These are phyloP conservation scores for Epichloe coenophiala DNA, from an alignment of 2,329 filamentous ascomycete genomes.

Conservation along the genomic window DNA sequence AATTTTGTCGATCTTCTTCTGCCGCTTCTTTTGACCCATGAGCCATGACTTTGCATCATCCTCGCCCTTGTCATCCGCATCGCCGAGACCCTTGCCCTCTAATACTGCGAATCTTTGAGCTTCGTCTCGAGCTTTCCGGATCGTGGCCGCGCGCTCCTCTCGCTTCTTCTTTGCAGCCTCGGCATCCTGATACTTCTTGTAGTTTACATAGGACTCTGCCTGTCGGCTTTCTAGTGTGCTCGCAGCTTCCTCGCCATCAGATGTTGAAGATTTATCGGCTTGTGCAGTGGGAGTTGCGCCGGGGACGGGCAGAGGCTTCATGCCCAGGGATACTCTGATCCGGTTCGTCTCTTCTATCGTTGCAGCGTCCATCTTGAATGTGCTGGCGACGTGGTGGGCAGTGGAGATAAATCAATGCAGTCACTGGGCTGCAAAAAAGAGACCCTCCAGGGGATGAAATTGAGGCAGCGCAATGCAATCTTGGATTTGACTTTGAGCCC, in stretches of 20 bases:
- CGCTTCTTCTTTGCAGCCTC: constrained; percentile 66
- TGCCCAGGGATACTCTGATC: constrained; percentile 74
- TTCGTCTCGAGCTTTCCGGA: constrained; percentile 77
- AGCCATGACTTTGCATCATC: constrained; percentile 79
- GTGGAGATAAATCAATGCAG: background rate
- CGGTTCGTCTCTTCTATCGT: constrained; percentile 91
- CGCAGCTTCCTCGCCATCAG: constrained; percentile 50
- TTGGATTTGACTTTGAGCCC: background rate
- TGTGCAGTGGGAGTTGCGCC: constrained; percentile 36
- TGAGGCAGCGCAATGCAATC: background rate
- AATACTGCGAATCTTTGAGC: constrained; percentile 64
- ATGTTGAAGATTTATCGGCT: constrained; percentile 32
- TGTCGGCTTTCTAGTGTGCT: constrained; percentile 77
- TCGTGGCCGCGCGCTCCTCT: constrained; percentile 66
- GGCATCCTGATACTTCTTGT: constrained; percentile 48
- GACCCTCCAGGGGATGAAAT: background rate
- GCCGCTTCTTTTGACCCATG: constrained; percentile 78
- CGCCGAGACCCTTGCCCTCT: constrained; percentile 73
- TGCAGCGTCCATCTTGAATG: constrained; percentile 42
- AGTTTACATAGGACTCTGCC: constrained; percentile 63
- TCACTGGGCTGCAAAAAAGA: background rate
- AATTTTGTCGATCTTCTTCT: constrained; percentile 76
- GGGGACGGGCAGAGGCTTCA: constrained; percentile 79
- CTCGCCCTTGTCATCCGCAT: constrained; percentile 51
- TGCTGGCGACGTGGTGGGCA: background rate